Evolutionary conservation across 257 asterid species (phyloP).

Genomic region (Primulina eburnea): DNA sequence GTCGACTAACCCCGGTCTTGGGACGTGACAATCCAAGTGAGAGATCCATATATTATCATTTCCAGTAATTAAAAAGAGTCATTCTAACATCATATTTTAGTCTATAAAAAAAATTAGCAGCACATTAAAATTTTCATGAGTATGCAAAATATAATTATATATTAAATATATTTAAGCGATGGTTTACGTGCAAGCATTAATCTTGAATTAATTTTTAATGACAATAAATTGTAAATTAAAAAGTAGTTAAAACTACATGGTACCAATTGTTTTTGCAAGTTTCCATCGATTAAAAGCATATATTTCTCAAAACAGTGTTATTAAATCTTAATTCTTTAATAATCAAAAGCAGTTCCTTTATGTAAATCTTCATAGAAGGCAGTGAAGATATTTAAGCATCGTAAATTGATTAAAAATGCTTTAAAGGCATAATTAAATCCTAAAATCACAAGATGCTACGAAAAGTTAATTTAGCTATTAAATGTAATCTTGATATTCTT

Average conservation of each 20-base stretch:
- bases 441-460: constrained; percentile 25
- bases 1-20: too few species aligned
- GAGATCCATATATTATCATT: too few species aligned
- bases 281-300: constrained; percentile 12
- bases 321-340: constrained; percentile 10
- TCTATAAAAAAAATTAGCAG: too few species aligned
- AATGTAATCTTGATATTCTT: constrained; percentile 27
- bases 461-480: constrained; percentile 15
- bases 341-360: background rate
- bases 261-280: too few species aligned
- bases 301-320: constrained; percentile 11
- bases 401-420: constrained; percentile 22
- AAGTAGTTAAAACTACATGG: constrained; percentile 37
- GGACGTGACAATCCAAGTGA: background rate
- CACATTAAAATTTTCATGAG: background rate
- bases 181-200: constrained; percentile 34
- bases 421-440: constrained; percentile 24
- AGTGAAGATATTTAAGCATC: constrained; percentile 39
- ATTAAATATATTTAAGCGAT: background rate
- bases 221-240: constrained; percentile 8
- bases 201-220: constrained; percentile 21
- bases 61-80: too few species aligned
- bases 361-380: constrained; percentile 35
- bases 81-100: too few species aligned
- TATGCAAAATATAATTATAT: too few species aligned